Percentiles rank a stretch among this genome's conserved stretches.
Evolutionary conservation across 495 filamentous ascomycete genomes (phyloP).

Genomic region (Hypomontagnella submonticulosa): DNA sequence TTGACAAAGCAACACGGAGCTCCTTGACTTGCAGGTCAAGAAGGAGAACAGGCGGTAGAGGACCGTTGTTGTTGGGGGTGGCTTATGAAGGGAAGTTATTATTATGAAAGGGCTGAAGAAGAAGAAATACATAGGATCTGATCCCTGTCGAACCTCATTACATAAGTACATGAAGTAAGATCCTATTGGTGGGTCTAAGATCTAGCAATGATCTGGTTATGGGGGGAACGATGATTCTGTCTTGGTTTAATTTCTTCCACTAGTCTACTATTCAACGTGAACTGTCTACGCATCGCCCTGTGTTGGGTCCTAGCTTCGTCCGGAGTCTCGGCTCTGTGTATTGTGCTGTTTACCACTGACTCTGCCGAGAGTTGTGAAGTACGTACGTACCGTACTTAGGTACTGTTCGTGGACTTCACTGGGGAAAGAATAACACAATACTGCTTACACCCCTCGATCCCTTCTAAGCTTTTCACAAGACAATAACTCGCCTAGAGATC

Average conservation of each 20-base stretch:
- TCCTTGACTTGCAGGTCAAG: constrained; percentile 7
- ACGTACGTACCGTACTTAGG: too few relatives aligned
- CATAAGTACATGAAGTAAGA: constrained; percentile 24
- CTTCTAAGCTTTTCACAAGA: too few relatives aligned
- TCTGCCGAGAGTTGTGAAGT: too few relatives aligned
- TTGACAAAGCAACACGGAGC: neutral
- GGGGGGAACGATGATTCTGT: constrained; percentile 18
- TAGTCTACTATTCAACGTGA: too few relatives aligned
- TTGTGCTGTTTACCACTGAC: too few relatives aligned
- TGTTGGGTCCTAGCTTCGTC: too few relatives aligned
- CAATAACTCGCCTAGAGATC: too few relatives aligned
- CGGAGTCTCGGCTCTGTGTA: too few relatives aligned
- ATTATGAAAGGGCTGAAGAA: constrained; percentile 28
- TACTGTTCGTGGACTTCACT: too few relatives aligned
- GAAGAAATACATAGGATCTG: constrained; percentile 6
- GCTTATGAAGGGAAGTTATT: neutral
- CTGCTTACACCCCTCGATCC: too few relatives aligned
- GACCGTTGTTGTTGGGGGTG: constrained; percentile 1
- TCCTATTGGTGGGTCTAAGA: constrained; percentile 35
- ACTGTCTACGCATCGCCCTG: too few relatives aligned
- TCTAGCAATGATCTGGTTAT: constrained; percentile 35
- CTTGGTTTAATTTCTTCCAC: neutral
- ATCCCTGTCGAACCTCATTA: constrained; percentile 24
- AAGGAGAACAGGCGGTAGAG: constrained; percentile 16
- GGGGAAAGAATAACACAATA: too few relatives aligned